Base-by-base conservation (phyloP, 1,139 yeast species). In the Pichia sp. region DNA sequence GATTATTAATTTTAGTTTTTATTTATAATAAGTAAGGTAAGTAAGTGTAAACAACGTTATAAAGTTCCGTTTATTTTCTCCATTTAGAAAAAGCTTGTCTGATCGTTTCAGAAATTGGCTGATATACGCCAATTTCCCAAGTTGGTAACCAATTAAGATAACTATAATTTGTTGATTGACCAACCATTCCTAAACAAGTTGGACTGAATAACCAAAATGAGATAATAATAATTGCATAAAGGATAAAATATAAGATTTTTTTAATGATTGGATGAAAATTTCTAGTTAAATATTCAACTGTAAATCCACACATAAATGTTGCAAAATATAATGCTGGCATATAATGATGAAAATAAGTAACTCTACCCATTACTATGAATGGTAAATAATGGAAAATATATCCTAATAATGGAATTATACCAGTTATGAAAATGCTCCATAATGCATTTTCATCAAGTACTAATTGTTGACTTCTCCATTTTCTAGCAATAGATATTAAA, bases 131-230 rank as follows among this genome's bases (percentile, higher is more conserved):
- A 39, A 78, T 70, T 50, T 69, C 68, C 97, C 97, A 89, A 11
- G 81, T 65, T 23, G 70, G 62, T 52, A 88, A 68, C 80, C 91
- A 79, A 60, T 84, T 78, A 63, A 91, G 71, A 64, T 87, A 76
- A 38, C 66, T 63, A 68, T 72, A 91, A 45, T 83, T 62, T 21
- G 64, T 61, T 40, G 78, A 70, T 35, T 81, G 78, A 22, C 96
- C 97, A 35, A 69, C 78, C 93, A 93, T 80, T 53, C 99, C 98
- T 55, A 84, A 79, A 19, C 95, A 78, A 35, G 89, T 66, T 52
- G 84, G 84, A 51, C 89, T 72, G 66, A 85, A 88, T 59, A 75
- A 68, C 69, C 78, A 72, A 74, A 88, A 91, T 38, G 80, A 69
- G 22, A 76, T 80, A 43, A 75, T 66, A 27, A 83, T 78, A 39